Conservation (phyloP, 2,329 filamentous ascomycete species). For the Teratosphaeria gauchensis region DNA sequence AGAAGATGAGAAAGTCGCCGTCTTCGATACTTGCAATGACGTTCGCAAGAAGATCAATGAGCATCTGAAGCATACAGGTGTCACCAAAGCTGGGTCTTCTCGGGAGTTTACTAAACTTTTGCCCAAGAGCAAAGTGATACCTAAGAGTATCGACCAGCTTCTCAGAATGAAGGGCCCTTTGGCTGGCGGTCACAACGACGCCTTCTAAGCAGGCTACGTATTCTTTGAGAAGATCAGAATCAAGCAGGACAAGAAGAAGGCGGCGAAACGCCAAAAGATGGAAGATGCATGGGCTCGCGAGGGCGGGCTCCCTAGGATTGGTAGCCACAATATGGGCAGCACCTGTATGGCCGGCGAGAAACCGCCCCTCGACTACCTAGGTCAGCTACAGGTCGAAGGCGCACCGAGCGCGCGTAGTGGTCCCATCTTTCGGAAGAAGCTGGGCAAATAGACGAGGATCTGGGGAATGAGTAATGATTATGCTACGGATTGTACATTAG, state of each 20-base stretch:
- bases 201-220: slow-evolving; percentile 48
- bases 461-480: too few species aligned
- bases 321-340: too few species aligned
- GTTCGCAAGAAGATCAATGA: slow-evolving; percentile 45
- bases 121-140: not conserved
- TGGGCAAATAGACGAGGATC: too few species aligned
- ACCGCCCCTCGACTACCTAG: not conserved
- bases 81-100: not conserved
- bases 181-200: slow-evolving; percentile 38
- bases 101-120: not conserved
- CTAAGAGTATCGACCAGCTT: slow-evolving; percentile 34
- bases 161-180: slow-evolving; percentile 39
- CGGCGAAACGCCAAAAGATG: slow-evolving; percentile 43
- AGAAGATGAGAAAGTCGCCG: slow-evolving; percentile 29
- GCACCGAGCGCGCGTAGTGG: too few species aligned
- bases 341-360: not conserved
- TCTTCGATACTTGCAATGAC: slow-evolving; percentile 51
- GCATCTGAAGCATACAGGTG: not conserved
- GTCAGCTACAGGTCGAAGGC: too few species aligned
- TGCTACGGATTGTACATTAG: too few species aligned
- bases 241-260: slow-evolving; percentile 44
- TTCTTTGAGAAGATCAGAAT: slow-evolving; percentile 53
- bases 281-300: slow-evolving; percentile 28
- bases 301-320: too few species aligned
- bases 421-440: too few species aligned